Percentiles rank a stretch among this genome's conserved stretches.
phyloP scores from a whole-genome alignment of 495 filamentous ascomycete species.

The Mytilinidion resinicola region DNA sequence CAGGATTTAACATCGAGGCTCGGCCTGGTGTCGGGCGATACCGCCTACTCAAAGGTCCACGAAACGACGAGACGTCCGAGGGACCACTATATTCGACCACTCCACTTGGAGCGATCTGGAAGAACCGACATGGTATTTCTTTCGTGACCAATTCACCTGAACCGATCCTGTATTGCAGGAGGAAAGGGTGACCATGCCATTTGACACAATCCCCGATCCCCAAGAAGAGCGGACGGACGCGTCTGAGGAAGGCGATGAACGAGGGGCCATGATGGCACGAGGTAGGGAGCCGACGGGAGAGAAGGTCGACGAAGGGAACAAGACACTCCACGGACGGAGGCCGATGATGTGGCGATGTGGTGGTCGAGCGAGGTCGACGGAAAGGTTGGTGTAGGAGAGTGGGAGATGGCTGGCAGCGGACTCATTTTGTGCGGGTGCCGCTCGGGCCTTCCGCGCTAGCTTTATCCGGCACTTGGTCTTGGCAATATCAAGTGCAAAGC shows the following conservation, averaged over 20 bases:
- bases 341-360: neutral
- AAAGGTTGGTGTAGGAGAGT: neutral
- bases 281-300: neutral
- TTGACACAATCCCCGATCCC: no score
- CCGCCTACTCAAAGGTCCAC: conserved; percentile 25
- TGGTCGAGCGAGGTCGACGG: neutral
- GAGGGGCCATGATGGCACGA: neutral
- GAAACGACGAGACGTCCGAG: no score
- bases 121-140: no score
- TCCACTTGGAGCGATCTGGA: neutral
- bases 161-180: no score
- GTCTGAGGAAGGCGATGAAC: neutral
- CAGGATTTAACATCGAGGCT: conserved; percentile 6
- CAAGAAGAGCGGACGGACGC: no score
- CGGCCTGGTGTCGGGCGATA: conserved; percentile 16
- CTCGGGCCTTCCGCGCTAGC: no score
- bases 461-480: no score
- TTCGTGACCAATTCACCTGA: no score
- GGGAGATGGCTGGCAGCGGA: neutral
- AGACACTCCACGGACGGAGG: neutral
- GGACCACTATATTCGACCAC: neutral
- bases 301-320: neutral
- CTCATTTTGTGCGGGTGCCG: neutral
- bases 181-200: no score
- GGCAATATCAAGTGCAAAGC: no score